Conservation (phyloP, 1,284 basidiomycete species). For the Mycena sp. region DNA sequence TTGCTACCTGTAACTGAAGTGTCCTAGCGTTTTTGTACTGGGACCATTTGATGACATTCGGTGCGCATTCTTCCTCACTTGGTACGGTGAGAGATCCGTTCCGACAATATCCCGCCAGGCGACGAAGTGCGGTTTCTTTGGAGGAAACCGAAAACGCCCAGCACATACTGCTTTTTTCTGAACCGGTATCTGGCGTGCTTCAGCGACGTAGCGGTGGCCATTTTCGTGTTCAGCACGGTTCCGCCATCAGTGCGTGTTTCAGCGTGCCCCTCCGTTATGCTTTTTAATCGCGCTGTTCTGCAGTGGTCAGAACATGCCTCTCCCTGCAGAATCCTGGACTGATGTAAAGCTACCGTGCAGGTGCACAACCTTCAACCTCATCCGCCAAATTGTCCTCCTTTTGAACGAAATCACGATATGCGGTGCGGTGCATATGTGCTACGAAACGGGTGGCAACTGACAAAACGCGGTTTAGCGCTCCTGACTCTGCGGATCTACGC, state of each 20-base stretch:
- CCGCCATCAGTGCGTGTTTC: conserved; percentile 31
- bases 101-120: conserved; percentile 29
- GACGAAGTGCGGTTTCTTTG: conserved; percentile 52
- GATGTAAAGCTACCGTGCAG: conserved; percentile 10
- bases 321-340: neutral
- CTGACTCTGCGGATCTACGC: conserved; percentile 52
- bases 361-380: conserved; percentile 42
- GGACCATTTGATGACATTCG: conserved; percentile 47
- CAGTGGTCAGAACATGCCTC: neutral
- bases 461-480: conserved; percentile 38
- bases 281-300: neutral
- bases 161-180: conserved; percentile 52
- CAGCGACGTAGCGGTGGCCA: conserved; percentile 44
- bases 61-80: conserved; percentile 30
- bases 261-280: too few species aligned
- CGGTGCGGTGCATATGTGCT: conserved; percentile 38
- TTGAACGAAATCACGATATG: conserved; percentile 51
- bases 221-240: conserved; percentile 41
- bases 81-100: too few species aligned
- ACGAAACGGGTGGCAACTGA: neutral
- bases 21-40: conserved; percentile 47
- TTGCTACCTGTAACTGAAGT: neutral
- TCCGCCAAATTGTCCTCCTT: conserved; percentile 50
- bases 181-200: conserved; percentile 54
- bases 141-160: conserved; percentile 45